Percentiles rank a stretch among this genome's conserved stretches.
These are phyloP conservation scores for Diplodia mutila DNA, from an alignment of 2,329 filamentous ascomycete genomes.

Conservation along the genomic window DNA sequence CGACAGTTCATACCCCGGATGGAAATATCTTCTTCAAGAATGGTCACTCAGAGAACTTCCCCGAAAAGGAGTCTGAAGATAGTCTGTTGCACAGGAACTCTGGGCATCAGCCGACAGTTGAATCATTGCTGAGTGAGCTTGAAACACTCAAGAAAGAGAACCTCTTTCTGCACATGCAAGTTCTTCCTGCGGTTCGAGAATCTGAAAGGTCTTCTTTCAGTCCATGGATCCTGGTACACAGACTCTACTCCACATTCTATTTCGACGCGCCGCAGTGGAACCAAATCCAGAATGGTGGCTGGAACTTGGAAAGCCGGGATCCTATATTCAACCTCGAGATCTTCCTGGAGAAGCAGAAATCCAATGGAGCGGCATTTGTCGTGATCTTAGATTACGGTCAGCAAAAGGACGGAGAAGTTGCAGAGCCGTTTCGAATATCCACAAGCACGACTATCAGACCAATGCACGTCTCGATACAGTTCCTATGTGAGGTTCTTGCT, in stretches of 20 bases:
- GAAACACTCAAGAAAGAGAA: not conserved
- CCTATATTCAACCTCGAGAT: not conserved
- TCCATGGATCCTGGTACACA: not conserved
- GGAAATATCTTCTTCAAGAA: too few relatives aligned
- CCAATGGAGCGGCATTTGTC: not conserved
- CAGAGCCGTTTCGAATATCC: not conserved
- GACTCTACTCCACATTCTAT: not conserved
- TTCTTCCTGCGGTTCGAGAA: not conserved
- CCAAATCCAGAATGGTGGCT: not conserved
- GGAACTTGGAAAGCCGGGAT: not conserved
- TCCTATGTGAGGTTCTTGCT: not conserved
- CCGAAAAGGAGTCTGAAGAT: too few relatives aligned
- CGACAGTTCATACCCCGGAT: too few relatives aligned
- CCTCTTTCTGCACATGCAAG: not conserved
- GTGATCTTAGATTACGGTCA: not conserved
- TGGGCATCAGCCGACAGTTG: not conserved
- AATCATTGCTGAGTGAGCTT: not conserved
- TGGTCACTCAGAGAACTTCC: too few relatives aligned
- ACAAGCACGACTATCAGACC: not conserved
- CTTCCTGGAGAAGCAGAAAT: not conserved
- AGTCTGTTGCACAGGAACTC: not conserved
- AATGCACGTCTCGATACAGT: not conserved
- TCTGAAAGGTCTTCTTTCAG: not conserved
- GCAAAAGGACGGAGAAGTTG: not conserved
- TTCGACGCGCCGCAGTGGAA: not conserved